phyloP scores from a whole-genome alignment of 1,284 basidiomycete genomes.

The Mycena sp. region DNA sequence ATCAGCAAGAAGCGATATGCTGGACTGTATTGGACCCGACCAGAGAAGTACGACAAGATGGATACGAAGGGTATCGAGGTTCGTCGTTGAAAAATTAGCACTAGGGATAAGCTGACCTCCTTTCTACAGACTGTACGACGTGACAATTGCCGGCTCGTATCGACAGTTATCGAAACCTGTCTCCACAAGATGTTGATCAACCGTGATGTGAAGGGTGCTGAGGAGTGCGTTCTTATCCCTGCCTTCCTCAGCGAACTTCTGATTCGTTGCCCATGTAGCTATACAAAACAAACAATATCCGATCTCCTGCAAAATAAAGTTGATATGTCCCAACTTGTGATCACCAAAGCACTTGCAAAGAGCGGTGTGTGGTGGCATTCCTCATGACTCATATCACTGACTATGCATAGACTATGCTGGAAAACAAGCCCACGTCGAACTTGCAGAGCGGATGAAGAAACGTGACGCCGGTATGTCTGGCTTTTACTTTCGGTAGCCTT shows the following conservation, averaged over 20 bases:
- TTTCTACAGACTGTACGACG: conserved; percentile 85
- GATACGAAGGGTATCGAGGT: conserved; percentile 99
- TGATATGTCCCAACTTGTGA: conserved; percentile 98
- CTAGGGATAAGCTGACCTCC: not conserved
- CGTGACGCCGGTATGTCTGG: conserved; percentile 80
- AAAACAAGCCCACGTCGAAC: conserved; percentile 95
- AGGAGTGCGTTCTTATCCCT: conserved; percentile 67
- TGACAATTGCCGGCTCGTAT: conserved; percentile 95
- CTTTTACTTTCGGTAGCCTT: not conserved
- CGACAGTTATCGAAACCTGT: conserved; percentile 96
- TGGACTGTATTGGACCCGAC: conserved; percentile 93
- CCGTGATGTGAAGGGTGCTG: conserved; percentile 90
- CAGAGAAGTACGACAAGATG: conserved; percentile 98
- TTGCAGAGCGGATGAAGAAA: conserved; percentile 93
- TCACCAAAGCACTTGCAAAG: conserved; percentile 95
- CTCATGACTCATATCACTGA: not conserved
- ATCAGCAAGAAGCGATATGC: conserved; percentile 99
- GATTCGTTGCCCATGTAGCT: conserved; percentile 57
- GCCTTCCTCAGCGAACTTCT: conserved; percentile 6
- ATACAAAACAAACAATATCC: conserved; percentile 91
- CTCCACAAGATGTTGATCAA: conserved; percentile 97
- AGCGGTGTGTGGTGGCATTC: conserved; percentile 59
- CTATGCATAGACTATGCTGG: conserved; percentile 75
- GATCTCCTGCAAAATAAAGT: conserved; percentile 95
- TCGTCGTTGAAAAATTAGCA: conserved; percentile 34